phyloP scores from a whole-genome alignment of 208 protist genomes.

The Acanthamoeba quina region DNA sequence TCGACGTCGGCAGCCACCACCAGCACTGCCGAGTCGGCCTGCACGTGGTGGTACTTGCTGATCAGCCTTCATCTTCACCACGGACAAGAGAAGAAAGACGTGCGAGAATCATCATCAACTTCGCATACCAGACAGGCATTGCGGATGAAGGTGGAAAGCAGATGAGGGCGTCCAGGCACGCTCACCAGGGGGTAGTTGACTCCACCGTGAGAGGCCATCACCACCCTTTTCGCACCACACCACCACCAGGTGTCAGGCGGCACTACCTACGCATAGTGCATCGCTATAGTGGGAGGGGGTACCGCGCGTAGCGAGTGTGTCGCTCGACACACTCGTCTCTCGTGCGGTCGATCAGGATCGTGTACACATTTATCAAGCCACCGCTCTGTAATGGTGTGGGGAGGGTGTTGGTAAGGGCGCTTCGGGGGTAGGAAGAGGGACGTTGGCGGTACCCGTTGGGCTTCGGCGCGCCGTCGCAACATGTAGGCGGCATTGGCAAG shows the following conservation, averaged over 20 bases:
- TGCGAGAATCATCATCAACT: too few species aligned
- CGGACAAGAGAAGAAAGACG: too few species aligned
- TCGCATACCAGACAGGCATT: not conserved
- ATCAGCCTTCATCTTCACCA: too few species aligned
- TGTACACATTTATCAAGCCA: not conserved
- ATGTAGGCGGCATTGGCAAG: not conserved
- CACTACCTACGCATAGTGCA: not conserved
- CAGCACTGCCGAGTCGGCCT: slow-evolving; percentile 1
- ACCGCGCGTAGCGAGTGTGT: not conserved
- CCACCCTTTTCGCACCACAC: not conserved
- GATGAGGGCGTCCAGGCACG: not conserved
- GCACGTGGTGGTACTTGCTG: too few species aligned
- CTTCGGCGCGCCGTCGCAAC: too few species aligned
- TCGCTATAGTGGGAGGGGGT: too few species aligned
- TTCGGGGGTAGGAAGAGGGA: too few species aligned
- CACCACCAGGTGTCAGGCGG: not conserved
- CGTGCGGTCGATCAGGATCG: not conserved
- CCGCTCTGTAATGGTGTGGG: not conserved
- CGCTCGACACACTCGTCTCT: not conserved
- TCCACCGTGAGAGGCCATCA: not conserved
- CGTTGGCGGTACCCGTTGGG: too few species aligned
- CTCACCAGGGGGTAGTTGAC: not conserved
- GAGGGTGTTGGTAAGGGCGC: too few species aligned
- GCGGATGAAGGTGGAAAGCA: not conserved
- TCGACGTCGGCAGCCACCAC: not conserved